These are phyloP conservation scores for Aspergillus ostianus DNA, from an alignment of 495 filamentous ascomycete genomes.

Conservation along the genomic window DNA sequence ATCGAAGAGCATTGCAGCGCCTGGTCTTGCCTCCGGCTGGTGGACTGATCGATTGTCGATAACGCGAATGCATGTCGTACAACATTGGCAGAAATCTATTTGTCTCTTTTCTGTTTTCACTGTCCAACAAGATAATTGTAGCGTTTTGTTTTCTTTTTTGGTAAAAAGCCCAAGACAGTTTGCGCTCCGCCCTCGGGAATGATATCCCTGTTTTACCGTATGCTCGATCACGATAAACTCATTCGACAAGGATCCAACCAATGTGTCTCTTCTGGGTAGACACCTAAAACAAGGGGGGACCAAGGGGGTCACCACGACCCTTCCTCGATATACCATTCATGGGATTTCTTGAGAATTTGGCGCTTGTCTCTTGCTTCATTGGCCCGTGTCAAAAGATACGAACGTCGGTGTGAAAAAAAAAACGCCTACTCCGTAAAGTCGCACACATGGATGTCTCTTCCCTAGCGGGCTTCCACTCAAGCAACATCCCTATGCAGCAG, in stretches of 20 bases:
- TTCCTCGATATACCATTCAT: slow-evolving; percentile 11
- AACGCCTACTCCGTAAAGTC: no score
- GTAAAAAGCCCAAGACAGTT: neutral
- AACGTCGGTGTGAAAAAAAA: neutral
- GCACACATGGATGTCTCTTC: neutral
- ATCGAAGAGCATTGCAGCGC: slow-evolving; percentile 4
- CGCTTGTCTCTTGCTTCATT: neutral
- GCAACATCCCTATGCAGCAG: neutral
- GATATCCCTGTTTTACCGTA: neutral
- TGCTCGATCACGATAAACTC: neutral
- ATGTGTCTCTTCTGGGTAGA: neutral
- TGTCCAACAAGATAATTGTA: neutral
- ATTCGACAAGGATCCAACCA: neutral
- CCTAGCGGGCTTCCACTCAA: neutral
- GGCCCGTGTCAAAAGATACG: neutral
- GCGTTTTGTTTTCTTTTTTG: neutral
- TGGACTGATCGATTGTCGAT: slow-evolving; percentile 5
- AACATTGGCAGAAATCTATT: neutral
- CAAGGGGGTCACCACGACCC: slow-evolving; percentile 1
- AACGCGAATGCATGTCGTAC: neutral
- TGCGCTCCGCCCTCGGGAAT: neutral
- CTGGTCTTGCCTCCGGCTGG: neutral
- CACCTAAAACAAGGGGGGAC: slow-evolving; percentile 4
- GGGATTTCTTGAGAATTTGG: slow-evolving; percentile 1
- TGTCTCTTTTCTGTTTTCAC: neutral